Evolutionary conservation across 2,329 filamentous ascomycete species (phyloP).

Genomic region (Teratosphaeria nubilosa): DNA sequence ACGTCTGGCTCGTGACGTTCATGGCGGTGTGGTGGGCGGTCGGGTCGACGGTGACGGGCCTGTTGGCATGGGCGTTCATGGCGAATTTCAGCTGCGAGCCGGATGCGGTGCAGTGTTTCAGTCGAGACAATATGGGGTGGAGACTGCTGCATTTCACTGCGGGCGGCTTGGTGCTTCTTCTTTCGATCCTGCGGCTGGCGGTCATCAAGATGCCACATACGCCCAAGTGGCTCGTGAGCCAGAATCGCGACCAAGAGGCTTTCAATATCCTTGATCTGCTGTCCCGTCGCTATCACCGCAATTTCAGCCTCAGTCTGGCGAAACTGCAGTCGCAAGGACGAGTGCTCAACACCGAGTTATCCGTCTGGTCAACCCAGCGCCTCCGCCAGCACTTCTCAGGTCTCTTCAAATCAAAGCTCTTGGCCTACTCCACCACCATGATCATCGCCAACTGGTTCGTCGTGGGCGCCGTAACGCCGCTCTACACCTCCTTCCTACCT

Average conservation of each 20-base stretch:
- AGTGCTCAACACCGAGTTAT: conserved; percentile 17
- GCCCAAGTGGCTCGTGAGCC: conserved; percentile 8
- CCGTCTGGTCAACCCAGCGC: conserved; percentile 14
- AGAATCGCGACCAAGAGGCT: conserved; percentile 17
- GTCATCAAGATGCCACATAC: background rate
- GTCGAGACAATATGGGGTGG: background rate
- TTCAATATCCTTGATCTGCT: conserved; percentile 10
- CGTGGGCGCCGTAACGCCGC: conserved; percentile 50
- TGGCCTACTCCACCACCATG: conserved; percentile 14
- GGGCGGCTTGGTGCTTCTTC: background rate
- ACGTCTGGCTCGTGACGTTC: background rate
- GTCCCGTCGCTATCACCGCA: conserved; percentile 11
- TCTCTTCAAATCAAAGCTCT: conserved; percentile 14
- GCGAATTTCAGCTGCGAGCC: background rate
- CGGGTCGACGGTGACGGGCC: background rate
- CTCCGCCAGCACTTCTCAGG: conserved; percentile 15
- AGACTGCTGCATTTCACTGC: background rate
- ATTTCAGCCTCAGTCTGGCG: conserved; percentile 10
- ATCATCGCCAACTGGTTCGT: conserved; percentile 18
- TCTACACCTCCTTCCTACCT: conserved; percentile 64
- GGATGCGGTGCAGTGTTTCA: background rate
- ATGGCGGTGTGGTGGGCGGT: background rate
- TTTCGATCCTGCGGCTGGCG: background rate
- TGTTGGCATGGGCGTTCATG: background rate
- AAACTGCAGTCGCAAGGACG: conserved; percentile 12